Evolutionary conservation across 2,329 filamentous ascomycete species (phyloP).

Genomic region (Mycogone perniciosa): DNA sequence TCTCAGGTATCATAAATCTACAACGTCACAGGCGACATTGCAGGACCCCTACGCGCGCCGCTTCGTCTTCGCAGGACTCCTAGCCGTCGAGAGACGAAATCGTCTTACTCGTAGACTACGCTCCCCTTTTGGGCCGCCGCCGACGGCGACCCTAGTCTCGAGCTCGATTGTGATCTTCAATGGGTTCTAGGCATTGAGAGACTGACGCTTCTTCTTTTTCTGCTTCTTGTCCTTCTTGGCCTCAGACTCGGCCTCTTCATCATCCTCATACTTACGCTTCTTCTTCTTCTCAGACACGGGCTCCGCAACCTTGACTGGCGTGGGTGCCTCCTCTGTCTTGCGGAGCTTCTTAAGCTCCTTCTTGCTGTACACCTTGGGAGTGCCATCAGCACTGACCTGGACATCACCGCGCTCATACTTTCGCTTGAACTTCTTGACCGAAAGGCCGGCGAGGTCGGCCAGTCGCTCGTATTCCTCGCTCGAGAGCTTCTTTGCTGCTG

Average conservation of each 20-base stretch:
- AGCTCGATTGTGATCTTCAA: constrained; percentile 10
- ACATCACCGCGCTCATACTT: constrained; percentile 74
- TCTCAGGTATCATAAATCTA: constrained; percentile 27
- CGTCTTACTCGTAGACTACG: not conserved
- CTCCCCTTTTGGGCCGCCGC: not conserved
- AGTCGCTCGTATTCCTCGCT: constrained; percentile 53
- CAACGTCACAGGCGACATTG: constrained; percentile 14
- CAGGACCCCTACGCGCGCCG: not conserved
- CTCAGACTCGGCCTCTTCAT: constrained; percentile 47
- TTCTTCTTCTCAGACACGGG: constrained; percentile 43
- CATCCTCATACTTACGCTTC: constrained; percentile 67
- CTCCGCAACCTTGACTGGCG: constrained; percentile 37
- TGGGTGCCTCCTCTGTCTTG: constrained; percentile 50
- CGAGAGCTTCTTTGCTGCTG: constrained; percentile 39
- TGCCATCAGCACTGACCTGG: constrained; percentile 57
- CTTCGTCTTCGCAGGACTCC: not conserved
- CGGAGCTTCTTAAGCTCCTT: constrained; percentile 69
- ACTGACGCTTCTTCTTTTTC: constrained; percentile 44
- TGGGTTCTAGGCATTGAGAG: constrained; percentile 25
- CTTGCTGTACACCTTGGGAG: constrained; percentile 63
- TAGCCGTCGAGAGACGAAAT: not conserved
- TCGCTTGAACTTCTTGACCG: constrained; percentile 69
- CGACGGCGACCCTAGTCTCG: too few relatives aligned
- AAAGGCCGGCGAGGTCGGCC: constrained; percentile 62
- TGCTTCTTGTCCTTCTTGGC: constrained; percentile 56